Base-by-base conservation (phyloP, 352 stramenopile genomes). In the Globisporangium paddicum region DNA sequence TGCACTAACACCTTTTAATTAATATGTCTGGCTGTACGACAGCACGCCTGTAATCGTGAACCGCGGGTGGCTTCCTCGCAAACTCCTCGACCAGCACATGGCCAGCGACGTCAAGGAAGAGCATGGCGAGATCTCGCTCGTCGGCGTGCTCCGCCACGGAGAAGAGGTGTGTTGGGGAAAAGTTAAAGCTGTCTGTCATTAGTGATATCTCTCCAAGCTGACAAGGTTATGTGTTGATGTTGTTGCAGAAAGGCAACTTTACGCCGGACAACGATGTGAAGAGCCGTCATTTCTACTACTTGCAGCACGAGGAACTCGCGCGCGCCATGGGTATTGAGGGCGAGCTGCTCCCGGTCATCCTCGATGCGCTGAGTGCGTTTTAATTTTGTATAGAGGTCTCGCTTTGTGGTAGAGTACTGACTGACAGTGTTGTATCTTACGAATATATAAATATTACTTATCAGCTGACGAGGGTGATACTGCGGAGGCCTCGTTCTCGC, bases 1-100 rank as follows among this genome's bases (percentile, higher is more conserved):
- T n/a, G n/a, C n/a, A n/a, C n/a, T n/a, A n/a, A n/a, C n/a, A n/a
- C n/a, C n/a, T n/a, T n/a, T n/a, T n/a, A n/a, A n/a, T n/a, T n/a
- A n/a, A n/a, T n/a, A n/a, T n/a, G n/a, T n/a, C n/a, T 50, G 7
- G 6, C n/a, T 21, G 38, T 16, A 14, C 21, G 16, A n/a, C 54
- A 93, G 85, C 37, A 93, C 86, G 0, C 79, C 86, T 5, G 77
- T 93, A 19, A 93, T 95, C 44, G 77, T 95, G 25, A 95, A 95
- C 61, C 81, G 86, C 55, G 86, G 86, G 4, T 95, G 79, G 76
- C 68, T 95, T 53, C 86, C 86, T 9, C 77, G 79, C 47, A 89
- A 90, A 46, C 68, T 92, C 1, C 64, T 95, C 50, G 75, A 91
- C 28, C 62, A 68, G 21, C 83, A 95, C 57, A 91, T 93, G 51